Evolutionary conservation across 495 filamentous ascomycete genomes (phyloP).

Genomic region (Endocarpon pusillum): DNA sequence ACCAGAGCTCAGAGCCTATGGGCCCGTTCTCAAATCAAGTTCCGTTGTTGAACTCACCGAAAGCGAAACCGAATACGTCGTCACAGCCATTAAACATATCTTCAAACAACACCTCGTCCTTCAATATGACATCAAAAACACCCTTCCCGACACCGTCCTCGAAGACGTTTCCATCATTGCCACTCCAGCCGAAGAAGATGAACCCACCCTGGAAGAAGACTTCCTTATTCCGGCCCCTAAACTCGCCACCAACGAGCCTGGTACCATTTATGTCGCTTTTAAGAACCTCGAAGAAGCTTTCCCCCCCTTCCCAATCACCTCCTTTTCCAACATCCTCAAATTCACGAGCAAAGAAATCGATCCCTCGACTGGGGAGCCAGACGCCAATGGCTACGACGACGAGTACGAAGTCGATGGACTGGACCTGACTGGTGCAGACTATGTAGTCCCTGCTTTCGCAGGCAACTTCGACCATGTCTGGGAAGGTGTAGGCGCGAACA

Average conservation of each 20-base stretch:
- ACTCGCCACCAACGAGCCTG: slow-evolving; percentile 63
- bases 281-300: slow-evolving; percentile 58
- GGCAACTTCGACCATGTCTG: slow-evolving; percentile 94
- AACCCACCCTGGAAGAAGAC: slow-evolving; percentile 54
- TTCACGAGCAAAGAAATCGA: slow-evolving; percentile 98
- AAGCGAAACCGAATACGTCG: slow-evolving; percentile 94
- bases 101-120: slow-evolving; percentile 94
- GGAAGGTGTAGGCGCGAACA: slow-evolving; percentile 69
- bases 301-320: slow-evolving; percentile 48
- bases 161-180: slow-evolving; percentile 80
- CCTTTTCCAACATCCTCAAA: slow-evolving; percentile 84
- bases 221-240: slow-evolving; percentile 83
- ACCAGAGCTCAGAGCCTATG: slow-evolving; percentile 79
- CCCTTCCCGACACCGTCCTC: slow-evolving; percentile 72
- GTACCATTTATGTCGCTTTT: slow-evolving; percentile 90
- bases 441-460: slow-evolving; percentile 81
- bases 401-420: slow-evolving; percentile 95
- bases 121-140: slow-evolving; percentile 98
- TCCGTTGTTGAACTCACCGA: slow-evolving; percentile 79
- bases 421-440: slow-evolving; percentile 81
- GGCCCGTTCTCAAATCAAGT: slow-evolving; percentile 77
- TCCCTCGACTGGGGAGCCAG: slow-evolving; percentile 80
- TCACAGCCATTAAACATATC: slow-evolving; percentile 83
- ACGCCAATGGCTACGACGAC: slow-evolving; percentile 85
- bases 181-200: slow-evolving; percentile 72